Evolutionary conservation across 2,329 filamentous ascomycete species (phyloP).

Genomic region (Colletotrichum godetiae): DNA sequence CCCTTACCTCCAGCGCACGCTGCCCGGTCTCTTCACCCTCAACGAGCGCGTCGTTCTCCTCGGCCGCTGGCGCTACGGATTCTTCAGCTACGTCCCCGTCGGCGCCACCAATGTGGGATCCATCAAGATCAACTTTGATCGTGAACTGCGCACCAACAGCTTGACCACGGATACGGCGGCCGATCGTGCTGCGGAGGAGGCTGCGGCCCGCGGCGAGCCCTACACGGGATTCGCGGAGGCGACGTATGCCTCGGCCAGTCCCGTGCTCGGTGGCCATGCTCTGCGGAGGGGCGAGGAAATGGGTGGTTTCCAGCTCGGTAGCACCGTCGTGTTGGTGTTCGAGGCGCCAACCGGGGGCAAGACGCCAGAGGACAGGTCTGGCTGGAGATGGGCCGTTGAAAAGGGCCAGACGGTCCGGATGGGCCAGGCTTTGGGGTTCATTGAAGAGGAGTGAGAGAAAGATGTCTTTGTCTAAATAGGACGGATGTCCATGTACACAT

Average conservation of each 20-base stretch:
- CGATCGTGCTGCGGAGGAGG: constrained; percentile 85
- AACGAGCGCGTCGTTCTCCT: constrained; percentile 96
- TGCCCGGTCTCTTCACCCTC: constrained; percentile 94
- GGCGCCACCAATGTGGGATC: constrained; percentile 97
- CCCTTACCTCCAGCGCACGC: constrained; percentile 90
- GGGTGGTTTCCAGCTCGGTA: constrained; percentile 96
- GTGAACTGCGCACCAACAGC: constrained; percentile 92
- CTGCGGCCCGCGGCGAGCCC: constrained; percentile 78
- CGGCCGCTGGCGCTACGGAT: constrained; percentile 95
- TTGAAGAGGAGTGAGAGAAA: constrained; percentile 63
- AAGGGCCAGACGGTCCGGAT: constrained; percentile 91
- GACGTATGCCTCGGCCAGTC: constrained; percentile 82
- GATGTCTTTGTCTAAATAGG: neutral
- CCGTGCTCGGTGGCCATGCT: constrained; percentile 84
- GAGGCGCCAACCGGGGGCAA: constrained; percentile 74
- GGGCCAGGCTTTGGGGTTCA: constrained; percentile 84
- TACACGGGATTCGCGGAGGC: constrained; percentile 95
- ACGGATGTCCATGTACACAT: constrained; percentile 15
- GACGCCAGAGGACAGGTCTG: constrained; percentile 63
- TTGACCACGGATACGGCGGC: constrained; percentile 93
- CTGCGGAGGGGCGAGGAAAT: constrained; percentile 93
- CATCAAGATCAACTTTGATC: constrained; percentile 97
- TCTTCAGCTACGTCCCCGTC: constrained; percentile 96
- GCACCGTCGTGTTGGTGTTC: constrained; percentile 94
- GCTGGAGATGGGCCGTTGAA: constrained; percentile 88